phyloP scores from a whole-genome alignment of 495 filamentous ascomycete species.

The Peziza echinospora region DNA sequence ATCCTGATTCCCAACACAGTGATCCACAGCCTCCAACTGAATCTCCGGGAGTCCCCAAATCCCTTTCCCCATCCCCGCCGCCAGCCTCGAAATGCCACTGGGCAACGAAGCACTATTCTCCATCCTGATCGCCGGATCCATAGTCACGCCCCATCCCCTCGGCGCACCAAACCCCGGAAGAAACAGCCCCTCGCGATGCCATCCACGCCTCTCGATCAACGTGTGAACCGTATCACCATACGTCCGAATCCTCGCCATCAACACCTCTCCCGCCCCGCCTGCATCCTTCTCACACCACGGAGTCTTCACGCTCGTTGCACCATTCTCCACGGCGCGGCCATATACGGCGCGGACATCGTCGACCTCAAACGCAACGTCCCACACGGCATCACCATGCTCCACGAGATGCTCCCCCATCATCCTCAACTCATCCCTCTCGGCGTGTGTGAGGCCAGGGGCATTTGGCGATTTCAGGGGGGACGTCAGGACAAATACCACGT shows the following conservation, averaged over 20 bases:
- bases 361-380: slow-evolving; percentile 80
- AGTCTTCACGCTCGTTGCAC: slow-evolving; percentile 39
- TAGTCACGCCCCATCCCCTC: background rate
- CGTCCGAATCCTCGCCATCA: slow-evolving; percentile 54
- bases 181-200: slow-evolving; percentile 40
- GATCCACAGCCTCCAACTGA: slow-evolving; percentile 53
- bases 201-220: slow-evolving; percentile 43
- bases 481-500: slow-evolving; percentile 62
- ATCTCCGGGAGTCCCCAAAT: slow-evolving; percentile 28
- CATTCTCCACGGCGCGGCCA: slow-evolving; percentile 41
- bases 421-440: slow-evolving; percentile 28
- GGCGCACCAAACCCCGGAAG: slow-evolving; percentile 48
- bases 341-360: slow-evolving; percentile 63
- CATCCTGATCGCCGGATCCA: background rate
- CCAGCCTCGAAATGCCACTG: background rate
- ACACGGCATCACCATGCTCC: slow-evolving; percentile 72
- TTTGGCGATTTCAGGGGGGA: slow-evolving; percentile 49
- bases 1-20: slow-evolving; percentile 86
- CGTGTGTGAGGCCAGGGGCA: slow-evolving; percentile 22
- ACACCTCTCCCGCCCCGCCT: slow-evolving; percentile 35
- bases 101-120: too few species aligned
- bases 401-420: slow-evolving; percentile 59
- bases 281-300: slow-evolving; percentile 29
- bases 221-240: slow-evolving; percentile 90
- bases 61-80: slow-evolving; percentile 16